Evolutionary conservation across 306 rosid genomes (phyloP).

Genomic region (Phaseolus lunatus): DNA sequence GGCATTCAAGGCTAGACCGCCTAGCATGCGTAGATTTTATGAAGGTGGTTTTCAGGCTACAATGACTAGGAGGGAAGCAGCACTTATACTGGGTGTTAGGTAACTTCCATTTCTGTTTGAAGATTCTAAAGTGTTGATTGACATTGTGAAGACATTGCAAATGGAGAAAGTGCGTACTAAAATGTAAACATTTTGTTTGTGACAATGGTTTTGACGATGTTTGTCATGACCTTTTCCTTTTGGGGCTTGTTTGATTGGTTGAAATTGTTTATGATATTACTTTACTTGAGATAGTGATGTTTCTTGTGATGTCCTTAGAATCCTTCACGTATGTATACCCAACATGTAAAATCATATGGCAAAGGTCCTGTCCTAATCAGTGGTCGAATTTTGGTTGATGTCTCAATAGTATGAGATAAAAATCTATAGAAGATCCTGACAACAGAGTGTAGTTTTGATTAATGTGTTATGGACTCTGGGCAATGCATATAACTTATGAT

Average conservation of each 20-base stretch:
- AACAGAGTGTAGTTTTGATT: conserved; percentile 1
- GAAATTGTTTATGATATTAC: not conserved
- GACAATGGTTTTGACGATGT: not conserved
- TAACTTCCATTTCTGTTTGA: conserved; percentile 36
- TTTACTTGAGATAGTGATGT: not conserved
- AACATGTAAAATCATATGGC: not conserved
- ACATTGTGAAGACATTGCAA: not conserved
- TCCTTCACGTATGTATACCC: not conserved
- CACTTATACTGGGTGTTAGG: conserved; percentile 83
- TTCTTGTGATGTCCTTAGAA: not conserved
- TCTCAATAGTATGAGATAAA: not conserved
- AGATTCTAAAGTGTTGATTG: not conserved
- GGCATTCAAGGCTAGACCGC: conserved; percentile 66
- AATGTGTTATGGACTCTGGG: not conserved
- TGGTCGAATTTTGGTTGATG: not conserved
- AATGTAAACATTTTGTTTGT: not conserved
- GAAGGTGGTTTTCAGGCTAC: conserved; percentile 82
- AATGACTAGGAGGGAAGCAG: conserved; percentile 86
- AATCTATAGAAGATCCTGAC: not conserved
- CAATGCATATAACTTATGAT: not conserved
- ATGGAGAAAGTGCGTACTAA: not conserved
- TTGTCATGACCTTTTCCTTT: not conserved
- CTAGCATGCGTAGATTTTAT: conserved; percentile 68
- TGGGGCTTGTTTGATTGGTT: not conserved
- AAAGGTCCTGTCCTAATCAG: not conserved